Base-by-base conservation (phyloP, 2,329 filamentous ascomycete genomes). In the Verticillium isaacii region DNA sequence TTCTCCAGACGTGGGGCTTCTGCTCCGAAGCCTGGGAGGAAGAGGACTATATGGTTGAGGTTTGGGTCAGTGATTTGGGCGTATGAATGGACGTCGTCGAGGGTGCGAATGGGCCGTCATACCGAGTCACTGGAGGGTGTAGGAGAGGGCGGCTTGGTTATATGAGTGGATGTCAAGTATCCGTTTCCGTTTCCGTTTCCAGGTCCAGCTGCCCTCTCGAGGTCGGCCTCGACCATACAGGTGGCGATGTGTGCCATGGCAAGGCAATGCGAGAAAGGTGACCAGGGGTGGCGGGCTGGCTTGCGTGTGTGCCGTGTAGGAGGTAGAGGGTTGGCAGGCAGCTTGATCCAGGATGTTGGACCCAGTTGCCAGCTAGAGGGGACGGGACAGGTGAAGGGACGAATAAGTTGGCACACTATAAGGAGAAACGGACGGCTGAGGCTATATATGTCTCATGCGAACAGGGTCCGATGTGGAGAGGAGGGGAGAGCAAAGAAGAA, bases 171-270 rank as follows among this genome's bases (percentile, higher is more conserved):
- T 65, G 71, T 72, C 61, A 45, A 55, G 25, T 15, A 11, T 34
- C 39, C 17, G 39, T 15, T 23, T 34, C 39, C 17, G 39, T 41
- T 41, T n/a, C 37, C 37, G 17, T 50, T 50, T 25, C 45, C 45
- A 23, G n/a, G 45, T 11, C 45, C 45, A n/a, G 37, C 23, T 3
- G 68, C 66, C 45, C 67, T 67, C 52, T 77, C 77, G 63, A 74
- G 70, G 68, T 82, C 80, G 62, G 72, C 70, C 68, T 81, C 78
- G 67, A 82, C 75, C 75, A 88, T 79, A 72, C 85, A 86, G 68
- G 77, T 82, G 72, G 82, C 83, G 73, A 88, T 87, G 73, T 88
- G 85, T 74, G 84, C 83, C 85, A 88, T 88, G 73, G 72, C 61
- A 52, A 58, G 61, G 58, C 32, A 45, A 36, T 14, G 59, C 61